Conservation (phyloP, 768 basidiomycete species). For the Pleurotus eryngii region DNA sequence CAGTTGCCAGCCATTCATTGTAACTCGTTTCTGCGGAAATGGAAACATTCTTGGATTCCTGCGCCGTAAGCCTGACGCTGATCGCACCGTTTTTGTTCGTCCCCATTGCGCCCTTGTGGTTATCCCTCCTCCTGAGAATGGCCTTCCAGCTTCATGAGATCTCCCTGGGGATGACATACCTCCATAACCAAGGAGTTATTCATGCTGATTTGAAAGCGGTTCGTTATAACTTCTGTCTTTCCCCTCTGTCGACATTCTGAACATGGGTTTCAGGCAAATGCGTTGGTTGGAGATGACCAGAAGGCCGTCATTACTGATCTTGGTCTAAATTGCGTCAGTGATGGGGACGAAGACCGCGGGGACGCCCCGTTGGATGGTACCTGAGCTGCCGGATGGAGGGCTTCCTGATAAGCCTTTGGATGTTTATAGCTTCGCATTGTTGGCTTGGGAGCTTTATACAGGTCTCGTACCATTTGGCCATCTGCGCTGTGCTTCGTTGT, state of each 20-base stretch:
- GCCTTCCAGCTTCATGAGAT: slow-evolving; percentile 14
- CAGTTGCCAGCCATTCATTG: slow-evolving; percentile 8
- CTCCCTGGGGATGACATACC: slow-evolving; percentile 20
- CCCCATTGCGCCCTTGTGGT: not conserved
- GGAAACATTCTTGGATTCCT: slow-evolving; percentile 16
- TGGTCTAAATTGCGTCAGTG: slow-evolving; percentile 25
- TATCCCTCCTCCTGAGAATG: not conserved
- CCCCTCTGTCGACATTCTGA: not conserved
- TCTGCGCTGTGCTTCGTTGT: slow-evolving; percentile 12
- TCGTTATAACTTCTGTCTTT: not conserved
- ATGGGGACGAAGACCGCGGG: slow-evolving; percentile 22
- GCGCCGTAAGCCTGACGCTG: not conserved
- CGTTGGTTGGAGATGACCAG: slow-evolving; percentile 28
- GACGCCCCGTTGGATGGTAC: slow-evolving; percentile 39
- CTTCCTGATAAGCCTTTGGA: slow-evolving; percentile 32
- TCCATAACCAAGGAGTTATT: slow-evolving; percentile 22
- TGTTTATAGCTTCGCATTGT: slow-evolving; percentile 31
- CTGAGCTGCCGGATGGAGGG: slow-evolving; percentile 26
- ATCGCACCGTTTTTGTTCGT: slow-evolving; percentile 14
- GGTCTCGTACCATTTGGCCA: slow-evolving; percentile 21
- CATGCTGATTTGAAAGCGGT: slow-evolving; percentile 28
- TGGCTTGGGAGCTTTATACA: slow-evolving; percentile 44
- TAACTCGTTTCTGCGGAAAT: slow-evolving; percentile 18
- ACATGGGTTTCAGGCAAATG: slow-evolving; percentile 25
- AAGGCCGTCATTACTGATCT: slow-evolving; percentile 35